These are phyloP conservation scores for Penicillium alfredii DNA, from an alignment of 495 filamentous ascomycete species.

Conservation along the genomic window DNA sequence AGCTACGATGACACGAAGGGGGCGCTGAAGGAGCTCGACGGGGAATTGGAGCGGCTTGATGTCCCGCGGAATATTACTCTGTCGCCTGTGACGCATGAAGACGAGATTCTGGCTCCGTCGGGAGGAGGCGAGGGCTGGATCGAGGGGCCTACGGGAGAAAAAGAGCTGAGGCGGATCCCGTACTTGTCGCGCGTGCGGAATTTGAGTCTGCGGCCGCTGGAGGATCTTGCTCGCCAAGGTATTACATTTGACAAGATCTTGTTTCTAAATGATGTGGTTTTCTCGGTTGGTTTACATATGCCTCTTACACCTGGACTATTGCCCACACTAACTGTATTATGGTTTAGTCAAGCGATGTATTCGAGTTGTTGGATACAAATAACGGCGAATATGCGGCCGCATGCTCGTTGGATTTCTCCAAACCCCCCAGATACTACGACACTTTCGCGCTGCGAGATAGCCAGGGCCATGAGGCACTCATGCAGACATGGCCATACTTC, in stretches of 20 bases:
- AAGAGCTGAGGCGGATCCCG: constrained; percentile 59
- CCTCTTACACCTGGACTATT: not conserved
- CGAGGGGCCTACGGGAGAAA: constrained; percentile 40
- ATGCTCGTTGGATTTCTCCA: constrained; percentile 72
- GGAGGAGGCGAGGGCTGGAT: constrained; percentile 54
- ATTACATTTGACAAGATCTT: constrained; percentile 60
- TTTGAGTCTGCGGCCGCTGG: constrained; percentile 41
- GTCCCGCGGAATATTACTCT: constrained; percentile 51
- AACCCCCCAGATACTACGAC: constrained; percentile 68
- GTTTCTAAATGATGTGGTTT: constrained; percentile 73
- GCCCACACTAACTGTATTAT: not conserved
- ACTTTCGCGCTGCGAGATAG: constrained; percentile 78
- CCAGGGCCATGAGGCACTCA: constrained; percentile 53
- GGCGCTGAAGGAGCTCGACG: constrained; percentile 55
- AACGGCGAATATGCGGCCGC: constrained; percentile 71
- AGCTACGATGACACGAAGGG: constrained; percentile 66
- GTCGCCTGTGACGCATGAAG: constrained; percentile 47
- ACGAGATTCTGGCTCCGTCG: constrained; percentile 42
- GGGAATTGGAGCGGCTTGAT: constrained; percentile 44
- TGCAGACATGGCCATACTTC: constrained; percentile 76
- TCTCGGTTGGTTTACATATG: constrained; percentile 45
- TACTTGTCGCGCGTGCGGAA: constrained; percentile 63
- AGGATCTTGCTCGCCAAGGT: constrained; percentile 38
- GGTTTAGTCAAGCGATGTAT: constrained; percentile 52
- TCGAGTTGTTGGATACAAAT: constrained; percentile 65